Percentiles rank a stretch among this genome's conserved stretches.
These are phyloP conservation scores for Lentinula lateritia DNA, from an alignment of 768 basidiomycete species.

Conservation along the genomic window DNA sequence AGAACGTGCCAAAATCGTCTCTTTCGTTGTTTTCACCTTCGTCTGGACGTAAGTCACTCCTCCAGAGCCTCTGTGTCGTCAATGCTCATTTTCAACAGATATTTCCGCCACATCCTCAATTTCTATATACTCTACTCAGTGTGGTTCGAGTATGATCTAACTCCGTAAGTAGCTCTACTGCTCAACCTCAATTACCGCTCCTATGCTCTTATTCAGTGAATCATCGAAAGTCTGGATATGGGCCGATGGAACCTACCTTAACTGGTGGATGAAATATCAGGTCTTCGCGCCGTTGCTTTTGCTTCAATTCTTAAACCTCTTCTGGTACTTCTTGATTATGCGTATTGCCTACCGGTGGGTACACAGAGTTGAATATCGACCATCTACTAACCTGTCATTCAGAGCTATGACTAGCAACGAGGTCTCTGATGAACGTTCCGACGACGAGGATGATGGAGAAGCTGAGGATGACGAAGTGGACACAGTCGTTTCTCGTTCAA, in stretches of 20 bases:
- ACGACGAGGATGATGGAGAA: slow-evolving; percentile 49
- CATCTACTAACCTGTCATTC: neutral
- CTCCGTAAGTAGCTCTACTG: slow-evolving; percentile 52
- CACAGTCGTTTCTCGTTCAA: neutral
- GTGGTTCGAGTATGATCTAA: slow-evolving; percentile 67
- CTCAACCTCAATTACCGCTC: neutral
- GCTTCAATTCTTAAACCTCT: slow-evolving; percentile 65
- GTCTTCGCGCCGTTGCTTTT: slow-evolving; percentile 55
- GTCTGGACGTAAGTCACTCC: slow-evolving; percentile 74
- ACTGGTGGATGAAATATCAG: slow-evolving; percentile 62
- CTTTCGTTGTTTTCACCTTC: slow-evolving; percentile 61
- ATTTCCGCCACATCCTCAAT: slow-evolving; percentile 92
- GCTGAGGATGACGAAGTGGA: slow-evolving; percentile 25
- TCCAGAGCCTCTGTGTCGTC: neutral
- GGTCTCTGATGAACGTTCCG: slow-evolving; percentile 62
- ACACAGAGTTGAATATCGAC: neutral
- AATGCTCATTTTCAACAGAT: slow-evolving; percentile 40
- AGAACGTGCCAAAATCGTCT: slow-evolving; percentile 52
- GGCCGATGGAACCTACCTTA: slow-evolving; percentile 47
- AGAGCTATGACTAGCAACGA: neutral
- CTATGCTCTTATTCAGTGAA: neutral
- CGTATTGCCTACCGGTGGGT: slow-evolving; percentile 35
- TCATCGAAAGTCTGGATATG: slow-evolving; percentile 35
- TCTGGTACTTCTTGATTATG: slow-evolving; percentile 70
- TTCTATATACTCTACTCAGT: slow-evolving; percentile 83